Evolutionary conservation across 2,329 filamentous ascomycete genomes (phyloP), one percentile per base, ranked within the genome.

Genomic region (Raffaelea arxii): DNA sequence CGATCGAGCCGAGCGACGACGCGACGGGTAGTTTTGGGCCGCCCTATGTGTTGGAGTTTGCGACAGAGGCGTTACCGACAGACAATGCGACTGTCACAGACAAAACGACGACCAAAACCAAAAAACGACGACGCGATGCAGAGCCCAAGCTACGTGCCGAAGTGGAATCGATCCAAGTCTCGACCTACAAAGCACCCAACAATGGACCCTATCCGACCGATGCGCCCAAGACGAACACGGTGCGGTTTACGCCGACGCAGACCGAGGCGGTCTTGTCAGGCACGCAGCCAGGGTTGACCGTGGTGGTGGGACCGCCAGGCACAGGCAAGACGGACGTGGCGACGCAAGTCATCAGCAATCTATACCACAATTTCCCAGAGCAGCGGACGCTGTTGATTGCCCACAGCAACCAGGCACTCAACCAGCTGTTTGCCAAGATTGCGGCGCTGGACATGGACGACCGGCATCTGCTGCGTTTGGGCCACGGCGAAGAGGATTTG

Each of bases 291-390:
- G 92, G 94, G 19, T 73, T 98, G 44, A 96, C 91, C 1, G 78
- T 98, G 41, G 84, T 98, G 55, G 87, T 98, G 51, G 92, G 92
- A 1, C 92, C 92, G 46, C 92, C 92, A 7, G 92, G 92, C 46
- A 98, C 92, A 6, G 92, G 94, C 52, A 98, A 98, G 70, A 98
- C 92, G n/a, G 92, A 98, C 65, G 92, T 98, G 45, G 90, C 89
- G 41, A 96, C 91, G 4, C 92, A 98, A 64, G 94, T 97, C 61
- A 98, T 98, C 67, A 96, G 87, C 69, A 96, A 97, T 63, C 85
- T 98, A 56, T 98, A 98, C 61, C 91, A 97, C 70, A 95, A 97
- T 65, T 98, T 96, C 61, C 90, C 92, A 7, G 74, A 83, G 53
- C 89, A 98, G 63, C 84, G 88, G 56, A 98, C 92, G 1, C 70